phyloP scores from a whole-genome alignment of 768 basidiomycete genomes.

The Suillus bovinus region DNA sequence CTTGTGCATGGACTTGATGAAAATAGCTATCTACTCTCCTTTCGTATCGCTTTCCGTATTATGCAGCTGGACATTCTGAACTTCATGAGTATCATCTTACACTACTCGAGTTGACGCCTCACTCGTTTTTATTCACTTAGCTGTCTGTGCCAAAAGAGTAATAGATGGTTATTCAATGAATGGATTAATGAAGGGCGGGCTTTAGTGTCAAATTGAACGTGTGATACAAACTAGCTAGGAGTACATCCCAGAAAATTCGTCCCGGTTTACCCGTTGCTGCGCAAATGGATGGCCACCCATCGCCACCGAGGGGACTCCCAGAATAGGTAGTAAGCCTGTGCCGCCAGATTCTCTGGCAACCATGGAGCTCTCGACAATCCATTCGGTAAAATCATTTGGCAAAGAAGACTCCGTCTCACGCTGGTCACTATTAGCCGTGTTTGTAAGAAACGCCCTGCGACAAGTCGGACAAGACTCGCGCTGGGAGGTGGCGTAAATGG shows the following conservation, averaged over 20 bases:
- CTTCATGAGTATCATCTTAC: slow-evolving; percentile 23
- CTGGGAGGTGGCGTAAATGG: slow-evolving; percentile 29
- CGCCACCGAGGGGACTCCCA: slow-evolving; percentile 17
- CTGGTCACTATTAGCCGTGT: slow-evolving; percentile 14
- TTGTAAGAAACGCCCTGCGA: slow-evolving; percentile 46
- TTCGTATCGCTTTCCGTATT: slow-evolving; percentile 20
- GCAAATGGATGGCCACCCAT: slow-evolving; percentile 7
- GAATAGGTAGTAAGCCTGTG: slow-evolving; percentile 19
- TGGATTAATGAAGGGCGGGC: slow-evolving; percentile 15
- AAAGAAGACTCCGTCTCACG: slow-evolving; percentile 11
- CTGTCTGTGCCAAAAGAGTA: slow-evolving; percentile 23
- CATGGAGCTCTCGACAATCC: slow-evolving; percentile 21
- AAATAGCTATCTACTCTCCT: slow-evolving; percentile 32
- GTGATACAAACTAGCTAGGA: slow-evolving; percentile 39
- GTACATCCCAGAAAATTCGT: slow-evolving; percentile 57
- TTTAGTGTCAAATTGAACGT: slow-evolving; percentile 13
- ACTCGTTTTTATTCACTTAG: slow-evolving; percentile 17
- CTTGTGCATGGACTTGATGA: slow-evolving; percentile 23
- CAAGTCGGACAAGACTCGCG: slow-evolving; percentile 69
- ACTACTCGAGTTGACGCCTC: slow-evolving; percentile 21
- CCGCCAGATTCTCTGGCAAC: slow-evolving; percentile 17
- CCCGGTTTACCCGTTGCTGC: slow-evolving; percentile 22
- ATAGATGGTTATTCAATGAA: slow-evolving; percentile 27
- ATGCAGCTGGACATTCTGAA: slow-evolving; percentile 20
- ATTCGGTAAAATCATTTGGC: slow-evolving; percentile 17